Evolutionary conservation across 345 rosid genomes (phyloP), one percentile per base, ranked within the genome.

Genomic region (Linum tenue): DNA sequence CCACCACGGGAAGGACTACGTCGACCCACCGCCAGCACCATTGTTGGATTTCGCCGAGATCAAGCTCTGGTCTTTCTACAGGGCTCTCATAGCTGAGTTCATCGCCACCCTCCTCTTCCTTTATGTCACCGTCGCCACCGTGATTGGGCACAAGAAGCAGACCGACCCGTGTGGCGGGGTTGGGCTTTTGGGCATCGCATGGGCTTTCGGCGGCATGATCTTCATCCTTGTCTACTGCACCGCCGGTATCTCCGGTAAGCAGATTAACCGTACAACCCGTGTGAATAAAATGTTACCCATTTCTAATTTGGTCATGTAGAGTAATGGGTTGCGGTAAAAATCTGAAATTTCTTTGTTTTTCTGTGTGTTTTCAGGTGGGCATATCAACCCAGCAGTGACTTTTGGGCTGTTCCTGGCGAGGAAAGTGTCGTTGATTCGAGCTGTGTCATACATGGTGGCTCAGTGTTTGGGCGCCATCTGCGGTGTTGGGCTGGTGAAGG

Each of bases 21-120:
- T 11, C 7, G 62, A 59, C 38, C 62, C 62, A 31, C 62, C 62
- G 12, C 62, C 62, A 3, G 62, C 62, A 12, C 62, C 62, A 31
- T 11, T 59, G 38, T 8, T 59, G 37, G 62, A 59, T 39, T 17
- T 59, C 3, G 39, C 8, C 2, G 62, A 31, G 62, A 7, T 59
- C 39, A 31, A 59, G 62, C 62, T 59, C 39, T 31, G 62, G 62
- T 31, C 62, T 16, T 59, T 59, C 62, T 59, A 59, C 59, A 59
- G 37, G 35, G 62, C 62, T 37, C 62, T 56, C 31, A 56, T 56
- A 56, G 59, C 59, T 7, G 59, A 56, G 59, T 56, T 56, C 59
- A 56, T 56, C 6, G 59, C 59, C 22, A 56, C 59, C 7, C 55
- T 56, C 37, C 59, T 56, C 9, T 56, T 56, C 7, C 62, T 59